These are phyloP conservation scores for Coemansia sp. DNA, from an alignment of 371 early-diverging fungal species.

Conservation along the genomic window DNA sequence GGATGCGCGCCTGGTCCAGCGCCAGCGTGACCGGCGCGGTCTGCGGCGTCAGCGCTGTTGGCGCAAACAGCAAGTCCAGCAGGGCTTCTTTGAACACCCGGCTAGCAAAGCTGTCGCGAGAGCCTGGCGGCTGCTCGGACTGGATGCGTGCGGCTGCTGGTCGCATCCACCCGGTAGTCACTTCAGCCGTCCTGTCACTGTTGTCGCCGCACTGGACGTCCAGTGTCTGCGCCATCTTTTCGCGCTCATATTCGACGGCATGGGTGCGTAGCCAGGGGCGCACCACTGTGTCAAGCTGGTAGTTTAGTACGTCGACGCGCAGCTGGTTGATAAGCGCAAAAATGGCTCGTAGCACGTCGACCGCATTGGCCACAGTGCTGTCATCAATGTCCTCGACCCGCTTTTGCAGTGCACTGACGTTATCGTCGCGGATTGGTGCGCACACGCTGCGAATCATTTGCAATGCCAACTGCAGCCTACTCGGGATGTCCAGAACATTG, in stretches of 20 bases:
- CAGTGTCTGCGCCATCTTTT: conserved; percentile 21
- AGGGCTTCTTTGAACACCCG: conserved; percentile 34
- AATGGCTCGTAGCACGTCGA: conserved; percentile 9
- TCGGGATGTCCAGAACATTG: conserved; percentile 17
- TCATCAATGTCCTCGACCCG: conserved; percentile 3
- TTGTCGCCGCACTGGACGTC: neutral
- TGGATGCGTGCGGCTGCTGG: conserved; percentile 8
- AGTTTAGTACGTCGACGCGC: conserved; percentile 35
- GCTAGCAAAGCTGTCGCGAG: neutral
- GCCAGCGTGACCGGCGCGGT: conserved; percentile 17
- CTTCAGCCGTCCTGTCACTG: neutral
- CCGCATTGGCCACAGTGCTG: neutral
- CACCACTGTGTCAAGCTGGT: conserved; percentile 32
- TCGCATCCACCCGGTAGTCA: conserved; percentile 25
- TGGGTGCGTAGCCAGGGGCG: conserved; percentile 42
- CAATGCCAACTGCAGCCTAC: conserved; percentile 14
- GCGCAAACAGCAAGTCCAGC: conserved; percentile 37
- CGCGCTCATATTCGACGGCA: conserved; percentile 35
- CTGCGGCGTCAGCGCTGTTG: conserved; percentile 1
- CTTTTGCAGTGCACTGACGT: conserved; percentile 4
- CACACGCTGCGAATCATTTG: conserved; percentile 26
- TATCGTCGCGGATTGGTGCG: conserved; percentile 29
- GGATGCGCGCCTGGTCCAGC: conserved; percentile 29
- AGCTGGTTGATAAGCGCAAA: conserved; percentile 30
- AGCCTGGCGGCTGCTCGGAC: neutral